Percentiles rank a stretch among this genome's conserved stretches.
These are phyloP conservation scores for Cucurbita maxima DNA, from an alignment of 306 rosid genomes.

Conservation along the genomic window DNA sequence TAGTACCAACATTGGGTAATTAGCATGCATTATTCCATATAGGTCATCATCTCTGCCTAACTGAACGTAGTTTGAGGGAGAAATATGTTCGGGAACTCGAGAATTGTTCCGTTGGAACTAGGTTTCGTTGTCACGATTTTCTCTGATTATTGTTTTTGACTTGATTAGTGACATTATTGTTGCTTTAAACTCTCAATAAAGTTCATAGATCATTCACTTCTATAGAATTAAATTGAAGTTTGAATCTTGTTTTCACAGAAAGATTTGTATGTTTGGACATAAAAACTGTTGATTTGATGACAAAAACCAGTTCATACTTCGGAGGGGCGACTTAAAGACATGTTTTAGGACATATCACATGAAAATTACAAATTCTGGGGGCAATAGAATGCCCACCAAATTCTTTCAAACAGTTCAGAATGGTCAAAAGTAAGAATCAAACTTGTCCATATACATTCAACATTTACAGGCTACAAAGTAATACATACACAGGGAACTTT, in stretches of 20 bases:
- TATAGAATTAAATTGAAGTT: not conserved
- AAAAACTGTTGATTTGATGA: too few species aligned
- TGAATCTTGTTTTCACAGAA: too few species aligned
- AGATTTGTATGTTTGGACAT: too few species aligned
- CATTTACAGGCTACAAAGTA: conserved; percentile 22
- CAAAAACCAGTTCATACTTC: too few species aligned
- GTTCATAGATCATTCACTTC: not conserved
- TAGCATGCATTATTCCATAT: not conserved
- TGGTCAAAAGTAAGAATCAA: conserved; percentile 10
- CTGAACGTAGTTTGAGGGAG: not conserved
- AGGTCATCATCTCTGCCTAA: not conserved
- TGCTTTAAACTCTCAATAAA: conserved; percentile 1
- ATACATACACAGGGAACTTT: not conserved
- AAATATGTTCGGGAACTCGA: not conserved
- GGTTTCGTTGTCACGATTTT: not conserved
- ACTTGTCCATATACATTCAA: conserved; percentile 24
- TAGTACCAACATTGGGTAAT: conserved; percentile 13
- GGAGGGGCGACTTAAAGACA: too few species aligned
- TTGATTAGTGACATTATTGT: not conserved
- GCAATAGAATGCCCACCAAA: not conserved
- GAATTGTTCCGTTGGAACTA: not conserved
- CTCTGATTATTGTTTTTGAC: not conserved
- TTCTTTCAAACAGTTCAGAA: not conserved
- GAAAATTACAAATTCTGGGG: not conserved
- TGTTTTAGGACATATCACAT: not conserved